Evolutionary conservation across 306 rosid species (phyloP).

Genomic region (Dicorynia guianensis): DNA sequence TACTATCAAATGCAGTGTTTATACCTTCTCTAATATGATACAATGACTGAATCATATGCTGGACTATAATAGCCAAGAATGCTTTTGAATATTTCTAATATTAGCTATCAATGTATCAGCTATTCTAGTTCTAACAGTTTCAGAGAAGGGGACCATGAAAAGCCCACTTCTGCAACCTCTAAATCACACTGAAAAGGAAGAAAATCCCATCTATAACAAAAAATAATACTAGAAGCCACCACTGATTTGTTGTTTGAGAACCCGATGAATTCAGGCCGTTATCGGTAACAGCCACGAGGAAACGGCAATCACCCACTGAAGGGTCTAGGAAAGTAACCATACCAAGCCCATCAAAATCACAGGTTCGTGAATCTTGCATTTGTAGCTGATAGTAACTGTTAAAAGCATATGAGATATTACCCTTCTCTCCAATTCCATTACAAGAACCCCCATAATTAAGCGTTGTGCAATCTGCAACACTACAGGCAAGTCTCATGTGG

Average conservation of each 20-base stretch:
- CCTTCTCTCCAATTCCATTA: conserved; percentile 84
- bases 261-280: conserved; percentile 52
- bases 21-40: conserved; percentile 41
- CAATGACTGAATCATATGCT: conserved; percentile 44
- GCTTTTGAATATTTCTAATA: conserved; percentile 48
- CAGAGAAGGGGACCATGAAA: conserved; percentile 59
- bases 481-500: conserved; percentile 81
- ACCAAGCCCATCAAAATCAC: conserved; percentile 89
- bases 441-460: conserved; percentile 94
- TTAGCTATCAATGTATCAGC: conserved; percentile 35
- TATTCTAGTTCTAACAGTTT: conserved; percentile 43
- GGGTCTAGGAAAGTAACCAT: conserved; percentile 85
- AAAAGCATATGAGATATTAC: conserved; percentile 91
- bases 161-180: conserved; percentile 58
- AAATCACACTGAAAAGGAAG: conserved; percentile 48
- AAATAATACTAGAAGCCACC: conserved; percentile 49
- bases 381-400: conserved; percentile 94
- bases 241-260: conserved; percentile 37
- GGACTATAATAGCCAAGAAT: conserved; percentile 45
- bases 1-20: conserved; percentile 42
- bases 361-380: conserved; percentile 80
- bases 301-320: conserved; percentile 84
- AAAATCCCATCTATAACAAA: conserved; percentile 49
- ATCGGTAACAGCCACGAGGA: conserved; percentile 83
- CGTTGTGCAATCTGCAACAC: conserved; percentile 92